These are phyloP conservation scores for Exophiala mesophila DNA, from an alignment of 2,329 filamentous ascomycete species.

Conservation along the genomic window DNA sequence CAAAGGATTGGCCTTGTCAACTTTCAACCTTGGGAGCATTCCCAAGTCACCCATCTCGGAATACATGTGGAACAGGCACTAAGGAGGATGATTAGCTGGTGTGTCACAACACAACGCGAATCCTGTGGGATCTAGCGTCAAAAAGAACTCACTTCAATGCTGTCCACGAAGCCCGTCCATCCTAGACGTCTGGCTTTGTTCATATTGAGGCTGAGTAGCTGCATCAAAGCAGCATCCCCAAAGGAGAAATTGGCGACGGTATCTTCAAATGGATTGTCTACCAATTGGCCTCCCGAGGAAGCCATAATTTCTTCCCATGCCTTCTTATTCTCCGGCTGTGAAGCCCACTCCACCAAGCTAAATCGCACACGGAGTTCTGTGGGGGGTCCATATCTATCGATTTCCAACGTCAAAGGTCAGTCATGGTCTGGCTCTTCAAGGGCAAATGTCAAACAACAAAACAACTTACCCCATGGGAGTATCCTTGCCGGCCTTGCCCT, in stretches of 20 bases:
- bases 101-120: too few relatives aligned
- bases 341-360: constrained; percentile 44
- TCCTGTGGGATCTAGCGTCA: too few relatives aligned
- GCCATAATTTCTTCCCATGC: constrained; percentile 44
- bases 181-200: constrained; percentile 27
- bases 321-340: constrained; percentile 38
- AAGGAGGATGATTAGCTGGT: not conserved
- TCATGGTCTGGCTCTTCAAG: not conserved
- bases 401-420: constrained; percentile 4
- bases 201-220: constrained; percentile 18
- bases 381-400: constrained; percentile 32
- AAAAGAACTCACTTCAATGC: constrained; percentile 18
- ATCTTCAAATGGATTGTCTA: constrained; percentile 26
- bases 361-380: constrained; percentile 37
- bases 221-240: constrained; percentile 23
- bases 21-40: constrained; percentile 27
- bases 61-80: constrained; percentile 25
- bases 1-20: constrained; percentile 22
- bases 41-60: constrained; percentile 24
- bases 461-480: constrained; percentile 34
- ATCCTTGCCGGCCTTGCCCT: constrained; percentile 23
- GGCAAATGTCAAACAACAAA: not conserved
- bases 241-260: constrained; percentile 24
- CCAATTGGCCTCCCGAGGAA: constrained; percentile 33
- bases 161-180: constrained; percentile 28